A percentile compares a stretch with the other conserved stretches of the same genome.
phyloP scores from a whole-genome alignment of 208 protist genomes.

The Angomonas ambiguus region DNA sequence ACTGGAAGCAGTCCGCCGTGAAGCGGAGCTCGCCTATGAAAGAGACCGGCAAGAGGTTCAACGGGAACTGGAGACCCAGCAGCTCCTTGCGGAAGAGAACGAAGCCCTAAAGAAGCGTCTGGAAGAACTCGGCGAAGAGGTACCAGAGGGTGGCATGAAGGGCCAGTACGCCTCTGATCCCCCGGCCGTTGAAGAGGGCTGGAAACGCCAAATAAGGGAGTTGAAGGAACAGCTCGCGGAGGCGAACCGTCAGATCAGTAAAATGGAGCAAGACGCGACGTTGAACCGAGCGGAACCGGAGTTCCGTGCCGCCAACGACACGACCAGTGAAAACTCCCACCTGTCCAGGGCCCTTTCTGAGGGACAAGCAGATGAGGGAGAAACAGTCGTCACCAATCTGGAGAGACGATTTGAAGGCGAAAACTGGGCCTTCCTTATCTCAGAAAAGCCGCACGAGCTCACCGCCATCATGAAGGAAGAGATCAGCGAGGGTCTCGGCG shows the following conservation, averaged over 20 bases:
- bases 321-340: neutral
- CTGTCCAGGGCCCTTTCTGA: constrained; percentile 11
- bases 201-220: neutral
- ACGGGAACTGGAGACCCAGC: constrained; percentile 22
- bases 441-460: constrained; percentile 47
- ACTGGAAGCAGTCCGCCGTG: constrained; percentile 4
- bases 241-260: constrained; percentile 12
- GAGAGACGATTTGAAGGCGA: constrained; percentile 33
- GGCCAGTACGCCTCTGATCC: neutral
- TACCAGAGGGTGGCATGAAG: neutral
- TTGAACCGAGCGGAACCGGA: neutral
- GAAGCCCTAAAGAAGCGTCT: constrained; percentile 14
- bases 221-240: constrained; percentile 15
- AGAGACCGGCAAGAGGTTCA: constrained; percentile 21
- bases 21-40: constrained; percentile 21
- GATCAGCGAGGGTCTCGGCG: constrained; percentile 30
- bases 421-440: constrained; percentile 48
- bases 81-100: constrained; percentile 34
- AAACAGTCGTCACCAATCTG: constrained; percentile 18
- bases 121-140: neutral
- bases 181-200: neutral
- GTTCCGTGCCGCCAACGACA: neutral
- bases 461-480: constrained; percentile 37
- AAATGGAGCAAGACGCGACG: constrained; percentile 20
- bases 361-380: constrained; percentile 6